Conservation (phyloP, 192 early-diverging fungal species). For the Rhizoclosmatium globosum region DNA sequence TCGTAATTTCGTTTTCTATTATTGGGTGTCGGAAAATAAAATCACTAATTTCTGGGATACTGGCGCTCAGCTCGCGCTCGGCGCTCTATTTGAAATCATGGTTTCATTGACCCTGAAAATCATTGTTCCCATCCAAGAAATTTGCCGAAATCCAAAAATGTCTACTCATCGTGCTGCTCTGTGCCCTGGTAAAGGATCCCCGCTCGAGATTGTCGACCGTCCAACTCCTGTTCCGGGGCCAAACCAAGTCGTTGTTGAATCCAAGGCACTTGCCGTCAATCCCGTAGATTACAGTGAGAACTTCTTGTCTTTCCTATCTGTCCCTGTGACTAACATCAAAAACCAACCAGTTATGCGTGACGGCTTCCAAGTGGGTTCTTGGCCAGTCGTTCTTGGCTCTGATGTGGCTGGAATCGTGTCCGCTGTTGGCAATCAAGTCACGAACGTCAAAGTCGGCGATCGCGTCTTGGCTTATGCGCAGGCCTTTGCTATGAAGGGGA, state of each 20-base stretch:
- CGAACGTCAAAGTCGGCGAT: slow-evolving; percentile 13
- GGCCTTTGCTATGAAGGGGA: slow-evolving; percentile 19
- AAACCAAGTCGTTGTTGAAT: slow-evolving; percentile 25
- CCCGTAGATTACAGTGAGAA: slow-evolving; percentile 11
- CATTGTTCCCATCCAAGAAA: too few relatives aligned
- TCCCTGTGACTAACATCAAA: too few relatives aligned
- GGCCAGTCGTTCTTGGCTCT: slow-evolving; percentile 25
- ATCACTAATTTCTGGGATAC: too few relatives aligned
- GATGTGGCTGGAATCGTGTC: slow-evolving; percentile 30
- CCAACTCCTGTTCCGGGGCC: slow-evolving; percentile 29
- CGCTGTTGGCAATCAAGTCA: slow-evolving; percentile 3
- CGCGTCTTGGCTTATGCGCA: slow-evolving; percentile 23
- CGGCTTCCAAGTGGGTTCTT: slow-evolving; percentile 15
- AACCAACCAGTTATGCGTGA: not conserved
- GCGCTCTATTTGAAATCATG: too few relatives aligned
- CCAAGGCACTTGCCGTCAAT: slow-evolving; percentile 29
- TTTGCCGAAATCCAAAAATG: not conserved
- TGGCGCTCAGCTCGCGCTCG: too few relatives aligned
- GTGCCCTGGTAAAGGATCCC: not conserved
- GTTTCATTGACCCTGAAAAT: too few relatives aligned
- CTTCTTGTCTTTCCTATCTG: too few relatives aligned
- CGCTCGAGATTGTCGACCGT: not conserved
- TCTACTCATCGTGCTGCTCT: slow-evolving; percentile 8
- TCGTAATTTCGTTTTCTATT: too few relatives aligned
- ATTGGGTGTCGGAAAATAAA: too few relatives aligned